Percentiles rank a stretch among this genome's conserved stretches.
Conservation (phyloP, 306 rosid species). For the Prinsepia uniflora region DNA sequence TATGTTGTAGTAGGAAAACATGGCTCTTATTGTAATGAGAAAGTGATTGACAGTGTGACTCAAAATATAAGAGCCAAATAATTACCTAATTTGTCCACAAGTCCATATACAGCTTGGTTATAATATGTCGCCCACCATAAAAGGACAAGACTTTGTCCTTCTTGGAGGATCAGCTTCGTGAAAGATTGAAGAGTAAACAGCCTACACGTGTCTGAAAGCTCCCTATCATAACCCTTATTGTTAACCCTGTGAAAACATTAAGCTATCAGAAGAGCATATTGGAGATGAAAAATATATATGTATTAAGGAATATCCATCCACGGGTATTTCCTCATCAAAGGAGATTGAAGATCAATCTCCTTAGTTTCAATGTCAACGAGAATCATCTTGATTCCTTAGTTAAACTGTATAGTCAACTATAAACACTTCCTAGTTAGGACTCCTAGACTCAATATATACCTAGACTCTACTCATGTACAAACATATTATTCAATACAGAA, state of each 20-base stretch:
- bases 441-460: too few relatives aligned
- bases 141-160: constrained; percentile 97
- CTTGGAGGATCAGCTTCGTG: constrained; percentile 88
- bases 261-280: constrained; percentile 14
- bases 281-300: too few relatives aligned
- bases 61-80: constrained; percentile 22
- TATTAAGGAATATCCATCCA: too few relatives aligned
- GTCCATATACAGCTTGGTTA: constrained; percentile 90
- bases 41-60: constrained; percentile 16
- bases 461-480: too few relatives aligned
- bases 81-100: constrained; percentile 86
- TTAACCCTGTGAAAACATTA: constrained; percentile 47
- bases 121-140: constrained; percentile 90
- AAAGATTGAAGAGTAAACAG: constrained; percentile 80
- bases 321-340: too few relatives aligned
- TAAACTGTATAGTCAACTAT: too few relatives aligned
- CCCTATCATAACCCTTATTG: constrained; percentile 57
- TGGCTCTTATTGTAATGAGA: constrained; percentile 1
- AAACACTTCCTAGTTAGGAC: too few relatives aligned
- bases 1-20: background rate
- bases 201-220: constrained; percentile 79
- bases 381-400: too few relatives aligned
- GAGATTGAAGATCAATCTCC: too few relatives aligned
- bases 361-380: too few relatives aligned
- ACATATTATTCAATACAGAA: too few relatives aligned